These are phyloP conservation scores for Amphicarpaea edgeworthii DNA, from an alignment of 306 rosid genomes.

Conservation along the genomic window DNA sequence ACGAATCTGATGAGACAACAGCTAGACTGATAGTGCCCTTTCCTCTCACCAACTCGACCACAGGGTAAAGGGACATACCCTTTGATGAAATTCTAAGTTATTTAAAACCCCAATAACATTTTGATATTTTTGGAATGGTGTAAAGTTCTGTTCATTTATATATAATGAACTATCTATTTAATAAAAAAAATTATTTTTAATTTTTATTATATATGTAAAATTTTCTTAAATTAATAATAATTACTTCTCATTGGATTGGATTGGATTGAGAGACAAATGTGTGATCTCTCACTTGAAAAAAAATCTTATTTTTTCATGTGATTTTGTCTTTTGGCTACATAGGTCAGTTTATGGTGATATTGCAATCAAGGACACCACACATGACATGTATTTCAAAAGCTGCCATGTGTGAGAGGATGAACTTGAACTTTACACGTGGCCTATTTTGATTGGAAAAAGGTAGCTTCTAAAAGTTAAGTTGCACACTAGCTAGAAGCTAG, in stretches of 20 bases:
- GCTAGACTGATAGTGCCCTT: constrained; percentile 53
- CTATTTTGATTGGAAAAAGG: not conserved
- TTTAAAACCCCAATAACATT: no score
- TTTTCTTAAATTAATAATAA: no score
- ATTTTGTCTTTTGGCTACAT: no score
- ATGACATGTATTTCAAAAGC: constrained; percentile 39
- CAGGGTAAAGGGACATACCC: constrained; percentile 35
- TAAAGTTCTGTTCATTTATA: no score
- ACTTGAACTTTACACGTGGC: constrained; percentile 30
- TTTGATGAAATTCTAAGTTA: constrained; percentile 44
- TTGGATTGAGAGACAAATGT: no score
- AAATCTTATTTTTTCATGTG: no score
- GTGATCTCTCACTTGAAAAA: no score
- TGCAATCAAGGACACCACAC: constrained; percentile 31
- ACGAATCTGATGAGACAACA: constrained; percentile 41
- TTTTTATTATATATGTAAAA: no score
- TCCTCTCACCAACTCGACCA: constrained; percentile 46
- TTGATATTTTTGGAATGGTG: no score
- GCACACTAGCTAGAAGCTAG: not conserved
- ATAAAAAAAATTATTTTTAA: no score
- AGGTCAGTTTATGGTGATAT: constrained; percentile 28
- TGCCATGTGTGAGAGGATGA: constrained; percentile 41
- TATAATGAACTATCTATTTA: no score
- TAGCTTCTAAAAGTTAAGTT: not conserved
- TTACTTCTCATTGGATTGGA: no score